A percentile compares a stretch with the other conserved stretches of the same genome.
Conservation (phyloP, 257 asterid species). For the Fraxinus anomala region DNA sequence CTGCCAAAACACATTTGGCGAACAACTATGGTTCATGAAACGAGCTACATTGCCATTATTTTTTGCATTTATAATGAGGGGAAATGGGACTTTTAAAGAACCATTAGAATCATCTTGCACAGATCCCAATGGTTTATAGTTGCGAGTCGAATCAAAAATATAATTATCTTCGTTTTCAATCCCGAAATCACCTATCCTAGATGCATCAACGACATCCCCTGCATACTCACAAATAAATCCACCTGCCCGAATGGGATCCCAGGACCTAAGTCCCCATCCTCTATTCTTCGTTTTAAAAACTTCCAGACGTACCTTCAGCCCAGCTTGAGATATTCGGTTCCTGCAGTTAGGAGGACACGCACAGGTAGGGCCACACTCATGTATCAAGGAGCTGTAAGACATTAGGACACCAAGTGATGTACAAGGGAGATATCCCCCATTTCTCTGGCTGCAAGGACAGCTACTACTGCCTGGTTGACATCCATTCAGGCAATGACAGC, state of each 20-base stretch:
- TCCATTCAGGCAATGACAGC: conserved; percentile 52
- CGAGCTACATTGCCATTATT: conserved; percentile 59
- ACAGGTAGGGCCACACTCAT: conserved; percentile 53
- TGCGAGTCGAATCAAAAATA: conserved; percentile 52
- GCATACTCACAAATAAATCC: conserved; percentile 56
- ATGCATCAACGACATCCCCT: conserved; percentile 47
- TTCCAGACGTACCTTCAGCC: conserved; percentile 47
- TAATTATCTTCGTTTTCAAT: conserved; percentile 39
- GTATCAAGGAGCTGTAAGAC: conserved; percentile 36
- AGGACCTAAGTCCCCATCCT: conserved; percentile 67
- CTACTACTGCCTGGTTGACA: conserved; percentile 46
- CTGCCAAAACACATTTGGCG: conserved; percentile 54
- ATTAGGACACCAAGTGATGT: conserved; percentile 40
- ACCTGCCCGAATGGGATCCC: conserved; percentile 65
- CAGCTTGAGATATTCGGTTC: conserved; percentile 49
- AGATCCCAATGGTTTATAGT: conserved; percentile 37
- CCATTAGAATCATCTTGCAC: conserved; percentile 32
- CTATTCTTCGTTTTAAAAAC: conserved; percentile 51
- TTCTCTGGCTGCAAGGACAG: conserved; percentile 48
- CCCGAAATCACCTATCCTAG: conserved; percentile 38
- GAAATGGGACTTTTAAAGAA: conserved; percentile 37
- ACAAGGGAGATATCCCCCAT: conserved; percentile 48
- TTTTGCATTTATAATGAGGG: conserved; percentile 44
- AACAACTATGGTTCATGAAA: conserved; percentile 61
- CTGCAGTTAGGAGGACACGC: conserved; percentile 53